These are phyloP conservation scores for Xylaria polymorpha DNA, from an alignment of 2,329 filamentous ascomycete genomes.

Conservation along the genomic window DNA sequence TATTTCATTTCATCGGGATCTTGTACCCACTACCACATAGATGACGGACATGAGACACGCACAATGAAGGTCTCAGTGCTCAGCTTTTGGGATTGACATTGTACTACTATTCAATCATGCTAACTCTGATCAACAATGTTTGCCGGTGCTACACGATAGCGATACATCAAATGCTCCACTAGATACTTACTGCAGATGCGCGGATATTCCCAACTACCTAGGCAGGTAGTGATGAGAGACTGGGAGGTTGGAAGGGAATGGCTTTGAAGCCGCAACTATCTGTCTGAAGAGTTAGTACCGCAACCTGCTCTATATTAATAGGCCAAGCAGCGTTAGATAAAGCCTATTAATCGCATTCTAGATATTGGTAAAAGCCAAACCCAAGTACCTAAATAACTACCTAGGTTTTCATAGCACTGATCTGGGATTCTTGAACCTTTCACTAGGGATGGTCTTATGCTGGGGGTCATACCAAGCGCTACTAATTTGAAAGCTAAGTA, in stretches of 20 bases:
- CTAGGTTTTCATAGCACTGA: conserved; percentile 2
- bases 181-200: conserved; percentile 15
- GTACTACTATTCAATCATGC: not conserved
- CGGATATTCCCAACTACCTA: not conserved
- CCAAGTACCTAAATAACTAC: not conserved
- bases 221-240: conserved; percentile 1
- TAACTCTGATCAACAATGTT: not conserved
- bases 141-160: not conserved
- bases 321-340: conserved; percentile 11
- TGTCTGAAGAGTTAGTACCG: not conserved
- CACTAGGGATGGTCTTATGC: conserved; percentile 5
- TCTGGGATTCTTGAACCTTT: not conserved
- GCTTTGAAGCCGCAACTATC: not conserved
- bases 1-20: not conserved
- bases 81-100: not conserved
- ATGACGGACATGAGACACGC: not conserved
- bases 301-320: conserved; percentile 4
- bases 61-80: conserved; percentile 1
- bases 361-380: not conserved
- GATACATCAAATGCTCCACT: conserved; percentile 9
- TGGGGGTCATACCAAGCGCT: conserved; percentile 18
- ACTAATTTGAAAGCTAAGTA: conserved; percentile 14
- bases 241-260: not conserved
- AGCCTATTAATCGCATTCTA: not conserved
- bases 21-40: not conserved